These are phyloP conservation scores for Quercus ilex DNA, from an alignment of 306 rosid species.

Conservation along the genomic window DNA sequence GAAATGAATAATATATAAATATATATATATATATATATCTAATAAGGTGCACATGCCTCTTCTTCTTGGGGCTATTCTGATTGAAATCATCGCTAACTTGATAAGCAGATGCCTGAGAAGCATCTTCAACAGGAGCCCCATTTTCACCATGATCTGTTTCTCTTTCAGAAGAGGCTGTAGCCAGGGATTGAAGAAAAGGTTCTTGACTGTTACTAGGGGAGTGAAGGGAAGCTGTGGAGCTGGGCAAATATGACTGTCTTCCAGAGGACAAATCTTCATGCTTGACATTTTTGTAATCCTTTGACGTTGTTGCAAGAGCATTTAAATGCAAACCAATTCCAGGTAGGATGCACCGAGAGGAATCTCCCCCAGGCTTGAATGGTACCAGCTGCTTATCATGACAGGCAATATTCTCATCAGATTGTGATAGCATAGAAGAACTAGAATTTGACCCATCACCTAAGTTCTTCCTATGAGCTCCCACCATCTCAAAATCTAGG, in stretches of 20 bases:
- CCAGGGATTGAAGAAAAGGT: constrained; percentile 27
- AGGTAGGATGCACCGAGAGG: constrained; percentile 48
- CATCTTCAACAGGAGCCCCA: constrained; percentile 56
- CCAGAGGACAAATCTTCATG: constrained; percentile 43
- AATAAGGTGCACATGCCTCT: constrained; percentile 45
- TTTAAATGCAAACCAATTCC: constrained; percentile 83
- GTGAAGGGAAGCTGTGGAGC: constrained; percentile 36
- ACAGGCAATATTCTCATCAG: constrained; percentile 40
- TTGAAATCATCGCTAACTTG: constrained; percentile 54
- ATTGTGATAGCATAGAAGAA: constrained; percentile 31
- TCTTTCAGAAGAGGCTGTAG: constrained; percentile 40
- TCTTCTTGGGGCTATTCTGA: constrained; percentile 76
- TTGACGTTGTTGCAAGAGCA: constrained; percentile 59
- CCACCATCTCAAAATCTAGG: constrained; percentile 76
- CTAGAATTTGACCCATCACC: constrained; percentile 40
- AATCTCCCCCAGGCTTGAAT: constrained; percentile 37
- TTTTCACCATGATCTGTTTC: constrained; percentile 41
- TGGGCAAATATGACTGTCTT: constrained; percentile 38
- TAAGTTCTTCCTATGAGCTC: constrained; percentile 45
- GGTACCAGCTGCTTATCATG: constrained; percentile 45
- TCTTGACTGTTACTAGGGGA: constrained; percentile 47
- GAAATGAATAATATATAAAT: constrained; percentile 1
- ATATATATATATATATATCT: no score
- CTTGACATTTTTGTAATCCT: constrained; percentile 37
- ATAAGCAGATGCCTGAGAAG: constrained; percentile 40